Conservation (phyloP, 495 filamentous ascomycete genomes). For the Aspergillus leporis region DNA sequence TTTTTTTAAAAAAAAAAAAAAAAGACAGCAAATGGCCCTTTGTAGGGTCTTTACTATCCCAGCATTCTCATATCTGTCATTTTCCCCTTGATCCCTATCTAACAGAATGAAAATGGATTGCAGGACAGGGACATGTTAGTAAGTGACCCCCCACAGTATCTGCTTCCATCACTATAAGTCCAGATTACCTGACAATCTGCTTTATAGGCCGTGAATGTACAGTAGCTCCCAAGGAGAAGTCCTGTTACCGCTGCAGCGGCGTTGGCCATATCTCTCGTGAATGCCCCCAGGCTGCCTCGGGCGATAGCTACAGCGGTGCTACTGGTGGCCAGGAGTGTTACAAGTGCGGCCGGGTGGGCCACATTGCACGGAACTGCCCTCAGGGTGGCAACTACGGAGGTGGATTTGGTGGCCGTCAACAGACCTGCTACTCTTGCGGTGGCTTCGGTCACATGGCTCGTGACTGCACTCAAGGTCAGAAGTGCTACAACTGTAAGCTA, state of each 20-base stretch:
- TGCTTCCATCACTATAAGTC: conserved; percentile 12
- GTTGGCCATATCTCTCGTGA: conserved; percentile 93
- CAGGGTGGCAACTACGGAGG: conserved; percentile 58
- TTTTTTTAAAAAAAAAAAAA: conserved; percentile 8
- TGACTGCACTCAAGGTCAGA: conserved; percentile 97
- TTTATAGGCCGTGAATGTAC: conserved; percentile 83
- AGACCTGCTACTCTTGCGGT: conserved; percentile 96
- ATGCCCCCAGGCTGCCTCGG: conserved; percentile 63
- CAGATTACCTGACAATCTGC: neutral
- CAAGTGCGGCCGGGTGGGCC: conserved; percentile 96
- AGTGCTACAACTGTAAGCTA: conserved; percentile 95
- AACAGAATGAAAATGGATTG: conserved; percentile 10
- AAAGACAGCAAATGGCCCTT: conserved; percentile 4
- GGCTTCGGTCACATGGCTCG: conserved; percentile 96
- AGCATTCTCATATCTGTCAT: neutral
- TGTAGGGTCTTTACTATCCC: neutral
- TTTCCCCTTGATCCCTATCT: conserved; percentile 9
- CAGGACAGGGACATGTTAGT: conserved; percentile 88
- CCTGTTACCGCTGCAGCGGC: conserved; percentile 91
- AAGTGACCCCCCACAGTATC: conserved; percentile 35
- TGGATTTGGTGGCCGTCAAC: conserved; percentile 57
- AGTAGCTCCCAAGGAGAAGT: conserved; percentile 86
- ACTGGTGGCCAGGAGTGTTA: conserved; percentile 81
- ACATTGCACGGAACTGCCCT: conserved; percentile 95
- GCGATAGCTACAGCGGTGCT: conserved; percentile 48